Conservation (phyloP, 1,284 basidiomycete species). For the Porogramme epimiltina region DNA sequence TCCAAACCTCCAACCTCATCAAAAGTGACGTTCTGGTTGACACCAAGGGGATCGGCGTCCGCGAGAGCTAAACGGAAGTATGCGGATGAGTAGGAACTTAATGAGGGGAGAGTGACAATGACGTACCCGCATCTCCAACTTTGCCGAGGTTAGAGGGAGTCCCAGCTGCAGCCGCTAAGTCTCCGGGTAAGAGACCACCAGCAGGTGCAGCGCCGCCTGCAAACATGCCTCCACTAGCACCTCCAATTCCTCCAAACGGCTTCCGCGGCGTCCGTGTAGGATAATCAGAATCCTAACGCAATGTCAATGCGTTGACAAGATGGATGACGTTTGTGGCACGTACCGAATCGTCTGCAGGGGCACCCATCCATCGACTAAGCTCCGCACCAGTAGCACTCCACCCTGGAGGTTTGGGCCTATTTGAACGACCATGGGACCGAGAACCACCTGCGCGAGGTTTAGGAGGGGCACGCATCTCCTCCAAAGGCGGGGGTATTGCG, state of each 20-base stretch:
- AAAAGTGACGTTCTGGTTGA: conserved; percentile 93
- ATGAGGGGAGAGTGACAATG: conserved; percentile 10
- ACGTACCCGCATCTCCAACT: conserved; percentile 70
- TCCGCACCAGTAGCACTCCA: conserved; percentile 80
- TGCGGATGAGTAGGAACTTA: conserved; percentile 13
- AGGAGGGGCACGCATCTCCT: conserved; percentile 56
- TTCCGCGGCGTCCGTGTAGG: conserved; percentile 67
- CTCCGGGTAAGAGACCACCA: conserved; percentile 57
- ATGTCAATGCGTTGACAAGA: conserved; percentile 1
- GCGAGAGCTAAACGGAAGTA: conserved; percentile 82
- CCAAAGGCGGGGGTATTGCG: conserved; percentile 73
- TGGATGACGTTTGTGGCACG: conserved; percentile 21
- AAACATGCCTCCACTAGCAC: conserved; percentile 47
- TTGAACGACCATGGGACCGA: conserved; percentile 36
- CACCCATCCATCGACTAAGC: conserved; percentile 74
- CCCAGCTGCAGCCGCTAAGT: conserved; percentile 64
- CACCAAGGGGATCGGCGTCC: conserved; percentile 94
- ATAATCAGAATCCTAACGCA: conserved; percentile 66
- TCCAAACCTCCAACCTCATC: conserved; percentile 98
- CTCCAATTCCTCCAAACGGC: conserved; percentile 46
- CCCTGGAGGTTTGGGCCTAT: conserved; percentile 52
- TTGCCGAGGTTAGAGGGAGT: conserved; percentile 83
- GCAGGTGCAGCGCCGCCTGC: conserved; percentile 51
- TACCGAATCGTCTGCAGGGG: conserved; percentile 71
- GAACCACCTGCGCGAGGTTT: conserved; percentile 32